Evolutionary conservation across 345 rosid species (phyloP).

Genomic region (Gossypium sturtianum): DNA sequence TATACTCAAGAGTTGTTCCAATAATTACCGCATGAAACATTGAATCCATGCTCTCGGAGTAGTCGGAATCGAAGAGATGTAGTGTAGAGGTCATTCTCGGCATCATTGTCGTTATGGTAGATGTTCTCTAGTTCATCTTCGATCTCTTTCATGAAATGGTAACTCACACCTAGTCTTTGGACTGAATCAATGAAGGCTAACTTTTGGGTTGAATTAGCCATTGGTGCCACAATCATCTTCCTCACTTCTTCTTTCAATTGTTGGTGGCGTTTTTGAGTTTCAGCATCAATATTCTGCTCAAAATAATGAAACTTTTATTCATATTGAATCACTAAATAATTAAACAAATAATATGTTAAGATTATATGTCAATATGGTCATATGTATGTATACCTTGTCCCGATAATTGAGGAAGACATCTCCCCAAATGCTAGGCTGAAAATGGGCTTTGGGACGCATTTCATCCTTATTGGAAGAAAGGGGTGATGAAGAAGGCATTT

Average conservation of each 20-base stretch:
- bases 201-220: neutral
- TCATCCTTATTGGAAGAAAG: neutral
- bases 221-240: conserved; percentile 2
- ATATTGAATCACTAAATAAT: neutral
- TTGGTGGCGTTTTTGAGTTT: neutral
- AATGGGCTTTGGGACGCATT: neutral
- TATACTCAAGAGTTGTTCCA: neutral
- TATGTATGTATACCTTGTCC: neutral
- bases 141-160: conserved; percentile 25
- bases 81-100: neutral
- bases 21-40: conserved; percentile 17
- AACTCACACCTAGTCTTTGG: conserved; percentile 25
- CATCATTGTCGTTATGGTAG: neutral
- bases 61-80: conserved; percentile 24
- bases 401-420: neutral
- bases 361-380: neutral
- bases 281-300: neutral
- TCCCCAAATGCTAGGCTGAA: neutral
- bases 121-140: conserved; percentile 6
- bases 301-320: neutral
- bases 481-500: neutral
- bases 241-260: conserved; percentile 19
- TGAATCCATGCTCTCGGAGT: conserved; percentile 22
- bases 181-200: conserved; percentile 21
- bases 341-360: neutral